Conservation (phyloP, 306 rosid species). For the Carpinus fangiana region DNA sequence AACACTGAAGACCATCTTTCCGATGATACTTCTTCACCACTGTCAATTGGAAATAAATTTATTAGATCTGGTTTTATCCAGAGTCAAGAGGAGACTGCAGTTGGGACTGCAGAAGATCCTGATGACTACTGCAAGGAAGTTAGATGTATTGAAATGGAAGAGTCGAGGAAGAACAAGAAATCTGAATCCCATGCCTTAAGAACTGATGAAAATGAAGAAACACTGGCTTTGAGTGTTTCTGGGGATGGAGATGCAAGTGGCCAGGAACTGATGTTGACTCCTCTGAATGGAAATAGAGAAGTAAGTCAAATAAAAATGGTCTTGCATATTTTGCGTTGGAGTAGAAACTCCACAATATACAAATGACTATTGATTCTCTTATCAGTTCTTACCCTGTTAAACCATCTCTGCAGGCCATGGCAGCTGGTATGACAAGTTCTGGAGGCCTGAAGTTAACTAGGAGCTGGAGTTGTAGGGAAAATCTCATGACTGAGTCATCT, state of each 20-base stretch:
- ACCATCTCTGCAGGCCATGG: constrained; percentile 36
- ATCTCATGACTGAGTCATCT: constrained; percentile 46
- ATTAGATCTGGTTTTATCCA: constrained; percentile 32
- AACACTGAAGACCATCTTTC: constrained; percentile 30
- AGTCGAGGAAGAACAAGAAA: constrained; percentile 46
- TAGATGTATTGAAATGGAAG: constrained; percentile 73
- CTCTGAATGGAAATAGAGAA: constrained; percentile 49
- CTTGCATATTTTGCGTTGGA: constrained; percentile 41
- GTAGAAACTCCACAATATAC: constrained; percentile 41
- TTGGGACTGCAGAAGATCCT: constrained; percentile 45
- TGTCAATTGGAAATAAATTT: constrained; percentile 21
- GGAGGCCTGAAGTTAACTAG: constrained; percentile 53
- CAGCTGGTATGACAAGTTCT: constrained; percentile 42
- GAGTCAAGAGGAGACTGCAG: constrained; percentile 36
- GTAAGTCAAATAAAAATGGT: constrained; percentile 42
- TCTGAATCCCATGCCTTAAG: constrained; percentile 37
- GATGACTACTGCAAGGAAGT: constrained; percentile 92
- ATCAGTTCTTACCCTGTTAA: constrained; percentile 41
- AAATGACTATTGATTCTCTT: constrained; percentile 36
- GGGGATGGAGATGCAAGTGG: constrained; percentile 39
- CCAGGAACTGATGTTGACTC: constrained; percentile 46
- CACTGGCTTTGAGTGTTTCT: constrained; percentile 27
- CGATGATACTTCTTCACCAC: constrained; percentile 45
- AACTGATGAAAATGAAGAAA: constrained; percentile 38
- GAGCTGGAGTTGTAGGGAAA: constrained; percentile 84